These are phyloP conservation scores for Podila clonocystis DNA, from an alignment of 192 early-diverging fungal species.

Conservation along the genomic window DNA sequence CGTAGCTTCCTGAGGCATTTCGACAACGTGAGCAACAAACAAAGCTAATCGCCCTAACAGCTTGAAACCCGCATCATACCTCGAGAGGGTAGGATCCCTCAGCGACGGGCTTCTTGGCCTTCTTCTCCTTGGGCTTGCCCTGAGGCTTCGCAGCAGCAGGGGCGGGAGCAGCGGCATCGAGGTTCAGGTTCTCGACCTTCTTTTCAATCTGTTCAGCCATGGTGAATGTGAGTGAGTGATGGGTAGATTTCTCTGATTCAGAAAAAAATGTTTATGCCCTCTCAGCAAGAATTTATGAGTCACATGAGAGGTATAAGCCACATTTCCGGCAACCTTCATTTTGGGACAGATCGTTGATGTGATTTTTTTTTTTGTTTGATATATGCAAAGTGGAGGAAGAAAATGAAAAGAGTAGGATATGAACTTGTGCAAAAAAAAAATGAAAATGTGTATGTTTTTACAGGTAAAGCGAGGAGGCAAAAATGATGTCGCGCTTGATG, in stretches of 20 bases:
- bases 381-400: not conserved
- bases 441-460: constrained; percentile 49
- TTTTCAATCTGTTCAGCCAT: constrained; percentile 52
- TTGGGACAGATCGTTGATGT: too few relatives aligned
- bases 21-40: constrained; percentile 1
- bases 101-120: constrained; percentile 48
- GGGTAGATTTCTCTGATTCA: not conserved
- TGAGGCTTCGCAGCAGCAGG: constrained; percentile 41
- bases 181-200: constrained; percentile 48
- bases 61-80: constrained; percentile 16
- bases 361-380: not conserved
- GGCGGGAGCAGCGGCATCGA: constrained; percentile 26
- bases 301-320: too few relatives aligned
- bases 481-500: constrained; percentile 98
- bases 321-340: too few relatives aligned
- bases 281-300: too few relatives aligned
- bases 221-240: constrained; percentile 12
- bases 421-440: not conserved
- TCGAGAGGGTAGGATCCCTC: constrained; percentile 56
- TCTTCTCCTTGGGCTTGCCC: constrained; percentile 62
- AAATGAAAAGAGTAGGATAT: not conserved
- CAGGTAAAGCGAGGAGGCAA: constrained; percentile 93
- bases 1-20: too few relatives aligned
- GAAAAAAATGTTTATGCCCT: too few relatives aligned
- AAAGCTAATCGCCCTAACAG: too few relatives aligned